Conservation (phyloP, 768 basidiomycete genomes). For the Boletus insuetus region DNA sequence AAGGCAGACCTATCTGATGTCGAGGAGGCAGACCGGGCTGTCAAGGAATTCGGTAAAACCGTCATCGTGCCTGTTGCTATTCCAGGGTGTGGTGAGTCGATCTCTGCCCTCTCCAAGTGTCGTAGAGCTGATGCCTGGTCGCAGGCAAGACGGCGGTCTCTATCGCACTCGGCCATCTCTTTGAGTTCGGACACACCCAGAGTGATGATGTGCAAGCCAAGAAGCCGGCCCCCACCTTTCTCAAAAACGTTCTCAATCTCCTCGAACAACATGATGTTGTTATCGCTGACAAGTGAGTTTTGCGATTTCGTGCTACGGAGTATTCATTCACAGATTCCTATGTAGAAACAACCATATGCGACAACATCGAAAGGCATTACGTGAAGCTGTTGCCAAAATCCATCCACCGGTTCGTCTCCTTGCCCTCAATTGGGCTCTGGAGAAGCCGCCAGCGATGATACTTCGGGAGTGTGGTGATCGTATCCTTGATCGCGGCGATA, state of each 20-base stretch:
- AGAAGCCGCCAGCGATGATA: constrained; percentile 54
- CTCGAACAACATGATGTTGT: constrained; percentile 72
- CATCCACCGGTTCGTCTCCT: constrained; percentile 66
- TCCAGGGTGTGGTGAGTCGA: constrained; percentile 81
- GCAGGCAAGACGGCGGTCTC: constrained; percentile 86
- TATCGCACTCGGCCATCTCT: constrained; percentile 75
- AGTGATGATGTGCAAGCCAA: constrained; percentile 85
- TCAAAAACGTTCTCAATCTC: constrained; percentile 65
- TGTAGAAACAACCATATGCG: constrained; percentile 84
- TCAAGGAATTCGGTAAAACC: constrained; percentile 58
- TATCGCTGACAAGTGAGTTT: constrained; percentile 84
- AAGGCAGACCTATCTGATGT: constrained; percentile 31
- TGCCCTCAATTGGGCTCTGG: constrained; percentile 75
- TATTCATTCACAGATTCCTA: background rate
- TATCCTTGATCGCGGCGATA: constrained; percentile 69
- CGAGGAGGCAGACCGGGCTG: constrained; percentile 14
- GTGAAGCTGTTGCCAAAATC: constrained; percentile 45
- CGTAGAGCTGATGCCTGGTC: background rate
- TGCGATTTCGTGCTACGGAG: background rate
- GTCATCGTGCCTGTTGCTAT: constrained; percentile 87
- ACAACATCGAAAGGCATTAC: constrained; percentile 74
- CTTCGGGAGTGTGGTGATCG: constrained; percentile 80
- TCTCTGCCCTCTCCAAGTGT: background rate
- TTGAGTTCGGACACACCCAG: constrained; percentile 88
- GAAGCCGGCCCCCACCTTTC: constrained; percentile 65